Percentiles rank a stretch among this genome's conserved stretches.
Conservation (phyloP, 83 land plant genomes). For the Picea engelmannii region DNA sequence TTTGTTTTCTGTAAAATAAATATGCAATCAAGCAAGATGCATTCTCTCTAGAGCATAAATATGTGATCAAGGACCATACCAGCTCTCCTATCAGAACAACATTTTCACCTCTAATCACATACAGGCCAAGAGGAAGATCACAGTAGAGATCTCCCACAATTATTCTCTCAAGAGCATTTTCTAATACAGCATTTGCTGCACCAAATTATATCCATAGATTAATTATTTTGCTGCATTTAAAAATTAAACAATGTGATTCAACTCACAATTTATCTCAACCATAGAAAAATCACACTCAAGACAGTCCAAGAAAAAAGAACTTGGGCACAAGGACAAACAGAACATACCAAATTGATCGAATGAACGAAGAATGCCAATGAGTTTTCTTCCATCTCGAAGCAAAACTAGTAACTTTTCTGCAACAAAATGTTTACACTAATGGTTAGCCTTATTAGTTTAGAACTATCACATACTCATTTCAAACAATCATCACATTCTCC, state of each 20-base stretch:
- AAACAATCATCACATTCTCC: background rate
- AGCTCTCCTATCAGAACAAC: constrained; percentile 97
- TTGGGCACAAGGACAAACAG: background rate
- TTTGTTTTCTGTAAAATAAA: background rate
- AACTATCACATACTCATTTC: background rate
- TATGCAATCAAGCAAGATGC: constrained; percentile 9
- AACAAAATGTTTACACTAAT: background rate
- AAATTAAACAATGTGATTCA: background rate
- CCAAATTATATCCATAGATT: background rate
- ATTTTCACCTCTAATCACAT: constrained; percentile 98
- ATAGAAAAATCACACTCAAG: background rate
- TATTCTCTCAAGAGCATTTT: constrained; percentile 87
- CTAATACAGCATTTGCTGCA: constrained; percentile 97
- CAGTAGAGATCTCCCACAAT: constrained; percentile 97
- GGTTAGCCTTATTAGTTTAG: background rate
- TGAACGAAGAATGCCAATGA: constrained; percentile 88
- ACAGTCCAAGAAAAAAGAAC: background rate
- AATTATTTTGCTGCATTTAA: background rate
- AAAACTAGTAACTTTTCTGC: constrained; percentile 95
- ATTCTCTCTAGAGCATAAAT: constrained; percentile 4
- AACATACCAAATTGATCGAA: constrained; percentile 98
- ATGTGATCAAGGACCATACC: constrained; percentile 53
- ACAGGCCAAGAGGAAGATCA: constrained; percentile 93
- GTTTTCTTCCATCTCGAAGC: constrained; percentile 94
- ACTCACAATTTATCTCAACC: background rate